phyloP scores from a whole-genome alignment of 2,329 filamentous ascomycete species.

The Aspergillus sp. region DNA sequence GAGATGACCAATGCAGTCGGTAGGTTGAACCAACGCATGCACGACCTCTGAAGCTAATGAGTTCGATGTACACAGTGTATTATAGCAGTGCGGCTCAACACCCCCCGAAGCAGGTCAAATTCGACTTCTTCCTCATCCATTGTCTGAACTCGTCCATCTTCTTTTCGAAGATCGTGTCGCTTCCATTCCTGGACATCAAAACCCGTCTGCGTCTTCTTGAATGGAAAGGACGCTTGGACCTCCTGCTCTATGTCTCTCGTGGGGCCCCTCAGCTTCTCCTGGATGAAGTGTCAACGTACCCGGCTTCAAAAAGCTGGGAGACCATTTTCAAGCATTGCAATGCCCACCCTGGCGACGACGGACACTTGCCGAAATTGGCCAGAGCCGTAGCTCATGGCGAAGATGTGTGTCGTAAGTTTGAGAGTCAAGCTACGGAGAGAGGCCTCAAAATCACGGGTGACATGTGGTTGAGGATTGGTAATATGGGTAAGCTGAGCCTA shows the following conservation, averaged over 20 bases:
- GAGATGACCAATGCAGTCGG: slow-evolving; percentile 69
- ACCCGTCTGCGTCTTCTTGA: slow-evolving; percentile 71
- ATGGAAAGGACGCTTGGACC: slow-evolving; percentile 75
- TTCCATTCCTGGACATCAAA: slow-evolving; percentile 58
- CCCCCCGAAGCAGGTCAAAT: slow-evolving; percentile 64
- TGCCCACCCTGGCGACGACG: slow-evolving; percentile 63
- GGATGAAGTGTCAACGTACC: slow-evolving; percentile 61
- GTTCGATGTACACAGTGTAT: slow-evolving; percentile 40
- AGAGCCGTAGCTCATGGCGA: slow-evolving; percentile 68
- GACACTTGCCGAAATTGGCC: slow-evolving; percentile 75
- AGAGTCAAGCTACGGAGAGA: slow-evolving; percentile 25
- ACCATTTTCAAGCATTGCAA: slow-evolving; percentile 48
- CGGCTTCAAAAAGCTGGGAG: slow-evolving; percentile 51
- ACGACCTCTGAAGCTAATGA: background rate
- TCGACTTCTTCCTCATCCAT: slow-evolving; percentile 85
- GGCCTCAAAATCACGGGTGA: slow-evolving; percentile 39
- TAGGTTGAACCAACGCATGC: slow-evolving; percentile 25
- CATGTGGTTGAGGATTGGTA: slow-evolving; percentile 47
- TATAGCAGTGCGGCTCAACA: slow-evolving; percentile 63
- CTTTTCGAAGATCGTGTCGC: slow-evolving; percentile 62
- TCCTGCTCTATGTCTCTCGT: slow-evolving; percentile 71
- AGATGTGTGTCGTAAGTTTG: slow-evolving; percentile 43
- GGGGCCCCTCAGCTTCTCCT: slow-evolving; percentile 60
- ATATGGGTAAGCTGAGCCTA: slow-evolving; percentile 39
- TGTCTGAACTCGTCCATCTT: slow-evolving; percentile 76